phyloP scores from a whole-genome alignment of 345 rosid species.

The Angophora floribunda region DNA sequence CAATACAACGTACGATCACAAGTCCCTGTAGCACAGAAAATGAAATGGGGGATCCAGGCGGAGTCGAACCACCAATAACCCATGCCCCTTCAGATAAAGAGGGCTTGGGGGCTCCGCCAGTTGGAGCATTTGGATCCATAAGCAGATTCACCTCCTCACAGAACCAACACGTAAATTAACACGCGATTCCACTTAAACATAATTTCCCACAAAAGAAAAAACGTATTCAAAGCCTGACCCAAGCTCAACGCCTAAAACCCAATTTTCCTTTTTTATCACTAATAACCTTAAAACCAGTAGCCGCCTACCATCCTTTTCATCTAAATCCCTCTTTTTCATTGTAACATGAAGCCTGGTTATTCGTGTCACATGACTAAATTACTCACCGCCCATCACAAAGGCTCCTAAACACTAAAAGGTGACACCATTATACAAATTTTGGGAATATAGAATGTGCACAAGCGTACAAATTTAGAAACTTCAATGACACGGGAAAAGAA shows the following conservation, averaged over 20 bases:
- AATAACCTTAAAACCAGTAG: no score
- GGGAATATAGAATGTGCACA: rapidly evolving
- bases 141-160: background rate
- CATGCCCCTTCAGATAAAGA: background rate
- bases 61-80: background rate
- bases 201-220: background rate
- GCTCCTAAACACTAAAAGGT: background rate
- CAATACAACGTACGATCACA: background rate
- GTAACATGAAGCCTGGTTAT: background rate
- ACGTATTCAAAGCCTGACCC: background rate
- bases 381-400: background rate
- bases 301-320: background rate
- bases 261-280: background rate
- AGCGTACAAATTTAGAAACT: background rate
- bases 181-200: background rate
- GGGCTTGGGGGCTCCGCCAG: background rate
- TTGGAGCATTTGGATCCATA: background rate
- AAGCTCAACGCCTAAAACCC: background rate
- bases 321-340: background rate
- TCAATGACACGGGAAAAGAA: background rate
- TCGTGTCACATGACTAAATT: background rate
- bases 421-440: background rate
- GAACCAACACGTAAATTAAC: background rate
- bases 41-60: background rate
- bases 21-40: no score